phyloP scores from a whole-genome alignment of 805 yeast species.

The Kockiozyma suomiensis region DNA sequence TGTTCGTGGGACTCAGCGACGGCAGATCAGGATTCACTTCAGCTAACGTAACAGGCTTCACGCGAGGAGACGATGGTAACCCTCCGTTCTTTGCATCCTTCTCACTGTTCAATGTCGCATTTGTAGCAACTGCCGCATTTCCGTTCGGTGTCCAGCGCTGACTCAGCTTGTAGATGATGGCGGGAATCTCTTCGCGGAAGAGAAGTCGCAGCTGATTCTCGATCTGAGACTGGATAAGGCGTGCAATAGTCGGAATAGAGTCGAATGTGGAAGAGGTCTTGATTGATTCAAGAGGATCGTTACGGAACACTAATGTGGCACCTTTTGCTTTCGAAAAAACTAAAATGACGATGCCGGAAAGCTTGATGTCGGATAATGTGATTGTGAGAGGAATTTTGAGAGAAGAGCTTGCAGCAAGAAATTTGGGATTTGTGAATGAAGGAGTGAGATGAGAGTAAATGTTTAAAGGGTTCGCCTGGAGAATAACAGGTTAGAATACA shows the following conservation, averaged over 20 bases:
- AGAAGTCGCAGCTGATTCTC: constrained; percentile 77
- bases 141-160: constrained; percentile 60
- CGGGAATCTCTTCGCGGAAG: constrained; percentile 82
- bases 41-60: constrained; percentile 50
- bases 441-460: constrained; percentile 54
- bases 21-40: constrained; percentile 61
- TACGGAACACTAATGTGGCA: constrained; percentile 80
- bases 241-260: constrained; percentile 79
- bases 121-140: constrained; percentile 18
- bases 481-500: not conserved
- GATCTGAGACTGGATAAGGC: constrained; percentile 77
- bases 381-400: constrained; percentile 79
- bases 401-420: constrained; percentile 64
- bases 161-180: constrained; percentile 73
- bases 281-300: constrained; percentile 84
- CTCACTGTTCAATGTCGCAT: constrained; percentile 19
- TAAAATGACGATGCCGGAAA: constrained; percentile 80
- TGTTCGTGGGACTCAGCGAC: constrained; percentile 66
- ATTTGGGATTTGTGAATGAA: constrained; percentile 66
- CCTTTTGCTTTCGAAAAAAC: constrained; percentile 84
- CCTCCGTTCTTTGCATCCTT: constrained; percentile 33
- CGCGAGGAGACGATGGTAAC: constrained; percentile 34
- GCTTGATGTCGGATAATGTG: constrained; percentile 67
- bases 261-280: constrained; percentile 87
- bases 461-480: constrained; percentile 77